Evolutionary conservation across 2,329 filamentous ascomycete genomes (phyloP).

Genomic region (Colletotrichum neosansevieriae): DNA sequence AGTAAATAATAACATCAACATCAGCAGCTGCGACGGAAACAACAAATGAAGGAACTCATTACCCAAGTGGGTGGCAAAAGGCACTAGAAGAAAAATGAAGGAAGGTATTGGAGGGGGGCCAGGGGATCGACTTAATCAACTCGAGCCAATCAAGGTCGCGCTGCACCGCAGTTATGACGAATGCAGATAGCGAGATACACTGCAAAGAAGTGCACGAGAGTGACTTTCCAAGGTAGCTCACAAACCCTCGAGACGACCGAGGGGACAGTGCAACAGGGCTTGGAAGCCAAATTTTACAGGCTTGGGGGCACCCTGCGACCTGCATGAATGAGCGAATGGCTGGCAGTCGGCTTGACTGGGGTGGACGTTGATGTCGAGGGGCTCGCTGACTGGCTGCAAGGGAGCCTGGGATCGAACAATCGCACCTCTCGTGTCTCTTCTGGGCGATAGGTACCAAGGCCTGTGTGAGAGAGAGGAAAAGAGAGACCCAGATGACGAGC

Average conservation of each 20-base stretch:
- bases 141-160: conserved; percentile 13
- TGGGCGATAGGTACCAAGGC: no score
- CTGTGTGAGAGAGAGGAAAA: background rate
- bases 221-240: background rate
- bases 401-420: conserved; percentile 29
- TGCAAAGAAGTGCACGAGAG: background rate
- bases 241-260: conserved; percentile 12
- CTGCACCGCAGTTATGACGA: conserved; percentile 24
- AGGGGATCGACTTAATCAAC: conserved; percentile 11
- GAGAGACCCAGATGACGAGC: background rate
- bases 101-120: background rate
- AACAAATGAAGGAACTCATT: conserved; percentile 6
- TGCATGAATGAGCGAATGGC: conserved; percentile 30
- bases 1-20: conserved; percentile 25
- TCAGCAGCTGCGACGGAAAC: conserved; percentile 23
- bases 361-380: background rate
- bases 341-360: conserved; percentile 23
- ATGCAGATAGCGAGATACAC: conserved; percentile 18
- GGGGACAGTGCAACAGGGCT: conserved; percentile 5
- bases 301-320: conserved; percentile 20
- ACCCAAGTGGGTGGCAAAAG: no score
- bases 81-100: no score
- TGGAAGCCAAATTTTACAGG: conserved; percentile 15
- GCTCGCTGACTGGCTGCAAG: background rate
- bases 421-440: background rate